phyloP scores from a whole-genome alignment of 345 rosid species.

The Theobroma cacao region DNA sequence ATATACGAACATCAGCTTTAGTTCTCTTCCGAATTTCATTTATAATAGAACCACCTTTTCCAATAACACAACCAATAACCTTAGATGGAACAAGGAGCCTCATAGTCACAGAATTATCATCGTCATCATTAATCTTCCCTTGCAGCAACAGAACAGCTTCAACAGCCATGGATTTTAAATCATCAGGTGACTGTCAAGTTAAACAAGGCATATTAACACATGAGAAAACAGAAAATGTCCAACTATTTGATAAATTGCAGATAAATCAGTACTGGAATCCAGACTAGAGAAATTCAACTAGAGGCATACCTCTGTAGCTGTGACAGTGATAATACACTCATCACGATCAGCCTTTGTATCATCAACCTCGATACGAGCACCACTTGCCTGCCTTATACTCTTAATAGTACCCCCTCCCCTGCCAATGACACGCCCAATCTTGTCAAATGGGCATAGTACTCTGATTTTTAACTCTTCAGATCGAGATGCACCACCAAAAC shows the following conservation, averaged over 20 bases:
- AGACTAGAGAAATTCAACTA: background rate
- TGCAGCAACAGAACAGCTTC: slow-evolving; percentile 89
- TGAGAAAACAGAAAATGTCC: background rate
- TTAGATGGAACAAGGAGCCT: slow-evolving; percentile 81
- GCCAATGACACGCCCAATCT: slow-evolving; percentile 97
- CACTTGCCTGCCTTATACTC: slow-evolving; percentile 85
- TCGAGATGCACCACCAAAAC: slow-evolving; percentile 47
- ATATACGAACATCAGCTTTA: slow-evolving; percentile 72
- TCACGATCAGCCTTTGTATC: slow-evolving; percentile 66
- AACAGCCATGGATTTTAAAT: slow-evolving; percentile 91
- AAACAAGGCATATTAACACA: slow-evolving; percentile 2
- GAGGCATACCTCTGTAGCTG: slow-evolving; percentile 58
- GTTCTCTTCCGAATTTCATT: slow-evolving; percentile 90
- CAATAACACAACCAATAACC: slow-evolving; percentile 92
- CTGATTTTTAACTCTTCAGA: slow-evolving; percentile 66
- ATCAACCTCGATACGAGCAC: slow-evolving; percentile 85
- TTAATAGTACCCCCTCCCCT: slow-evolving; percentile 90
- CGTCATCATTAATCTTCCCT: slow-evolving; percentile 82
- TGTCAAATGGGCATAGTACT: slow-evolving; percentile 70
- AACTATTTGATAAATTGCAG: background rate
- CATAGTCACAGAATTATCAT: slow-evolving; percentile 53
- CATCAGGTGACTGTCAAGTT: slow-evolving; percentile 68
- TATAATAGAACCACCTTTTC: slow-evolving; percentile 87
- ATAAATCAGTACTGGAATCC: background rate
- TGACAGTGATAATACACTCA: slow-evolving; percentile 67